Base-by-base conservation (phyloP, 2,329 filamentous ascomycete genomes). In the Trichoderma semiorbis region DNA sequence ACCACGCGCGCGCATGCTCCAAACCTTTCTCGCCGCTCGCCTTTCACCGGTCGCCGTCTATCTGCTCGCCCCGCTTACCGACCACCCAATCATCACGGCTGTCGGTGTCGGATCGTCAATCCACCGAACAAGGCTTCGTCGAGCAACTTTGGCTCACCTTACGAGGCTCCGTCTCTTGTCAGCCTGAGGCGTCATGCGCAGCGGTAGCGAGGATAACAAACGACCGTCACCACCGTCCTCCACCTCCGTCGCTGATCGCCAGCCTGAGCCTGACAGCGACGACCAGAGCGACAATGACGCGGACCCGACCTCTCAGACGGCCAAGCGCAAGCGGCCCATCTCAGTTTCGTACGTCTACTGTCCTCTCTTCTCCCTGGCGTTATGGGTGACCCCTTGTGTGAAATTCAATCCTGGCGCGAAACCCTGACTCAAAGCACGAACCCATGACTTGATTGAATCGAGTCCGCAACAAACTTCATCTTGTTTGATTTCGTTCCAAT, bases 241-340 rank as follows among this genome's bases (percentile, higher is more conserved):
- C 70, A 74, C 74, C 73, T 80, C 79, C 73, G 77, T 75, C 73
- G 78, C 77, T 74, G 77, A 75, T 72, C 79, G 78, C 74, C 80
- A 81, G 72, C 78, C 74, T 62, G 79, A 84, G 67, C 79, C 75
- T 62, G 85, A 87, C 67, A 88, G 85, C 78, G 86, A 87, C 76
- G 85, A 85, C 69, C 82, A 84, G 65, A 87, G 85, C 57, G 83
- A 84, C 71, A 83, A 83, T 69, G 78, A 81, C 62, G 83, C 86
- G 65, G 77, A 80, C 34, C 76, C 72, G 53, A 70, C 77, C 32
- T 76, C 75, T 73, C 78, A 77, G 72, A 76, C 75, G 26, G 79
- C 86, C 72, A 90, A 90, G 80, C 86, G 88, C 74, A 90, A 90
- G 79, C 84, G 88, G 72, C 87, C 87, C 72, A 84, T 89, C 64